Conservation (phyloP, 2,329 filamentous ascomycete genomes). For the Beauveria brongniartii region DNA sequence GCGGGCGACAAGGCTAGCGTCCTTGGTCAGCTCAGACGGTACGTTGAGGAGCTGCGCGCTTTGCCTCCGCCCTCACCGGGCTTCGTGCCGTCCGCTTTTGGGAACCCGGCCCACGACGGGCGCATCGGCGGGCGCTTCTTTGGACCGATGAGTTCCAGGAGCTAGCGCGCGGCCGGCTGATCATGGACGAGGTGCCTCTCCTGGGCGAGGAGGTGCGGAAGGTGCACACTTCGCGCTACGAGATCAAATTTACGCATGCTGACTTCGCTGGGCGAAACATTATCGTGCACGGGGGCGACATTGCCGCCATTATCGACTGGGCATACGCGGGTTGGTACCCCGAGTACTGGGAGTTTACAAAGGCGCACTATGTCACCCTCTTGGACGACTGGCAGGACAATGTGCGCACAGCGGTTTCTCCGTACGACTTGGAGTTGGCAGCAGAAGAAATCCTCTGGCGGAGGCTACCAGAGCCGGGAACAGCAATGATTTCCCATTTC, state of each 20-base stretch:
- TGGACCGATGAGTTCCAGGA: constrained; percentile 22
- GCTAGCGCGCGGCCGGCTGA: constrained; percentile 15
- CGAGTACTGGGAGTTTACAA: constrained; percentile 26
- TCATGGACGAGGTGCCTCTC: constrained; percentile 18
- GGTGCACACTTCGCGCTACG: constrained; percentile 18
- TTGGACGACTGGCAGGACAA: constrained; percentile 16
- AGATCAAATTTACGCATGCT: constrained; percentile 20
- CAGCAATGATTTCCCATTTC: neutral
- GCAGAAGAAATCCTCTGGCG: neutral
- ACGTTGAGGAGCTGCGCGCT: constrained; percentile 17
- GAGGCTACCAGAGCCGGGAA: neutral
- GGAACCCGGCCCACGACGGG: constrained; percentile 19
- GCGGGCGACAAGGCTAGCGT: constrained; percentile 15
- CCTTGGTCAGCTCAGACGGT: constrained; percentile 17
- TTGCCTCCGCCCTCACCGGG: constrained; percentile 18
- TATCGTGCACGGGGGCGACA: constrained; percentile 18
- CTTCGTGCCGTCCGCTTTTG: constrained; percentile 19
- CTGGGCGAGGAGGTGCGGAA: constrained; percentile 18
- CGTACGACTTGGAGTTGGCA: neutral
- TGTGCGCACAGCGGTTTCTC: neutral
- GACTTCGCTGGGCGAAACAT: constrained; percentile 22
- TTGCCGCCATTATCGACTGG: constrained; percentile 25
- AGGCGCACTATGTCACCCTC: constrained; percentile 18
- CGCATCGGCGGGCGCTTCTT: constrained; percentile 20
- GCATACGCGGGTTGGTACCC: constrained; percentile 27